phyloP scores from a whole-genome alignment of 345 rosid species.

The Sisymbrium altissimum region DNA sequence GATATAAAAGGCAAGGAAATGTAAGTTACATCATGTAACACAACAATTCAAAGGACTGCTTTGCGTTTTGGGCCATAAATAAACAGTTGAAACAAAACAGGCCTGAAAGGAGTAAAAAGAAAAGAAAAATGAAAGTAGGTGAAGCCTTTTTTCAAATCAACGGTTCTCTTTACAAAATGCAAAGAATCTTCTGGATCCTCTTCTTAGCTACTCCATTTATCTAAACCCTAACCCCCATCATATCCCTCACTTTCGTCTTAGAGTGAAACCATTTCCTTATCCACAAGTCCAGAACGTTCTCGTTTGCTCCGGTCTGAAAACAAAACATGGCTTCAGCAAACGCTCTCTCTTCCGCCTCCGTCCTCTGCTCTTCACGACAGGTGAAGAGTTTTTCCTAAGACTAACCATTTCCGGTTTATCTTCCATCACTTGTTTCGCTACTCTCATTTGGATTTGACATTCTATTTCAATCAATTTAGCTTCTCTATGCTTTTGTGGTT shows the following conservation, averaged over 20 bases:
- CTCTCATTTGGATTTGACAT: not conserved
- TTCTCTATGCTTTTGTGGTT: not conserved
- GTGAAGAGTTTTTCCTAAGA: conserved; percentile 20
- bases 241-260: not conserved
- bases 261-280: conserved; percentile 40
- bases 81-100: not conserved
- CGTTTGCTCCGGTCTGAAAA: not conserved
- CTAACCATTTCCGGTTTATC: not conserved
- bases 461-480: not conserved
- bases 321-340: conserved; percentile 71
- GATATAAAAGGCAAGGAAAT: no score
- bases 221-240: conserved; percentile 51
- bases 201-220: conserved; percentile 15
- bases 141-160: conserved; percentile 16
- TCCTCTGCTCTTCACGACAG: conserved; percentile 72
- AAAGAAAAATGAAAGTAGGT: not conserved
- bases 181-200: conserved; percentile 67
- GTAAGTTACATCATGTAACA: no score
- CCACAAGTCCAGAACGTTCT: conserved; percentile 1
- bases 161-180: conserved; percentile 30
- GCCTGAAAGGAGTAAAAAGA: not conserved
- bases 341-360: conserved; percentile 64
- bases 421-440: not conserved
- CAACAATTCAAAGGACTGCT: not conserved
- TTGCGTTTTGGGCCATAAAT: not conserved